Percentiles rank a stretch among this genome's conserved stretches.
These are phyloP conservation scores for Furcasterigmium furcatum DNA, from an alignment of 2,329 filamentous ascomycete species.

Conservation along the genomic window DNA sequence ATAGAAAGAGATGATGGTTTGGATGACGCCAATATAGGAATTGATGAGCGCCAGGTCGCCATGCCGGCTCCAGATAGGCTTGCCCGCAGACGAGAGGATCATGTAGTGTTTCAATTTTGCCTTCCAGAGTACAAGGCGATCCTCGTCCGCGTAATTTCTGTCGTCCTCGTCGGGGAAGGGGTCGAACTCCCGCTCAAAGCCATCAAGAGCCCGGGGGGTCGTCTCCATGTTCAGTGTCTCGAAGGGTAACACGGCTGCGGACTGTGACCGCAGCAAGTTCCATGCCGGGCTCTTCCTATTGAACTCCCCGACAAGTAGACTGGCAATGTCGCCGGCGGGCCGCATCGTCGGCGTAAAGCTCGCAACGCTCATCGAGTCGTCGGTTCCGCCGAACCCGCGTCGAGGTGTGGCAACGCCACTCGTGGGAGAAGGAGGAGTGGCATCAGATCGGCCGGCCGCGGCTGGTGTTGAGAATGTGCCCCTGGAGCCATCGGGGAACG, in stretches of 20 bases:
- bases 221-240: constrained; percentile 42
- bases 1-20: constrained; percentile 97
- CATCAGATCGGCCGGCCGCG: constrained; percentile 25
- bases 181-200: constrained; percentile 78
- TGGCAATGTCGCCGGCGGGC: constrained; percentile 71
- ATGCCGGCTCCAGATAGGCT: constrained; percentile 95
- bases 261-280: constrained; percentile 62
- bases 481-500: constrained; percentile 66
- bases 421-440: constrained; percentile 11
- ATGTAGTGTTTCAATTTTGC: constrained; percentile 95
- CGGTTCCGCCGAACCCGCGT: constrained; percentile 42
- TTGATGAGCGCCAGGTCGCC: constrained; percentile 88
- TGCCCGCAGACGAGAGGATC: constrained; percentile 92
- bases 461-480: constrained; percentile 54
- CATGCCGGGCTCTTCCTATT: constrained; percentile 66
- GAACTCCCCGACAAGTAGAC: constrained; percentile 71
- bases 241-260: constrained; percentile 58
- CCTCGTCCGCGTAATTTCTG: constrained; percentile 45
- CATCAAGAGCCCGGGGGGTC: constrained; percentile 52
- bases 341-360: constrained; percentile 64
- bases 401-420: constrained; percentile 38
- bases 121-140: constrained; percentile 74
- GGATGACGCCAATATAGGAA: constrained; percentile 89
- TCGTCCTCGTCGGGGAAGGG: constrained; percentile 56
- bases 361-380: constrained; percentile 63